These are phyloP conservation scores for Waltergamsia citrina DNA, from an alignment of 2,329 filamentous ascomycete genomes.

Conservation along the genomic window DNA sequence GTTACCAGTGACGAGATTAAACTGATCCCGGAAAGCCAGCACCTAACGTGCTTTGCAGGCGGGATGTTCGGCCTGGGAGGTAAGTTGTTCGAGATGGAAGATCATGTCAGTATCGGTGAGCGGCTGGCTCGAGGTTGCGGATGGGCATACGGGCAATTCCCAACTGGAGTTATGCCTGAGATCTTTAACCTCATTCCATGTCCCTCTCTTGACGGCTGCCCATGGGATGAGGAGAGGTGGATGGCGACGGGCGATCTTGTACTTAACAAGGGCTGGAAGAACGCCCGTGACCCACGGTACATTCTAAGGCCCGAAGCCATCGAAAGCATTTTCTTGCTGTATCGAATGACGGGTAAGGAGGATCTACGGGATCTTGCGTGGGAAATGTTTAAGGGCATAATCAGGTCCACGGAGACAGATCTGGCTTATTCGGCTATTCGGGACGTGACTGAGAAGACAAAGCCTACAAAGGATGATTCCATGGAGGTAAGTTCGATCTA, in stretches of 20 bases:
- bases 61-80: constrained; percentile 58
- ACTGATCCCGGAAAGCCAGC: constrained; percentile 34
- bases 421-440: constrained; percentile 56
- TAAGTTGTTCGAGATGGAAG: constrained; percentile 42
- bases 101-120: constrained; percentile 46
- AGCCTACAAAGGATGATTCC: constrained; percentile 38
- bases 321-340: constrained; percentile 73
- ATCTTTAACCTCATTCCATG: constrained; percentile 39
- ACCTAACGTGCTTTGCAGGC: constrained; percentile 56
- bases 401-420: constrained; percentile 48
- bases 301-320: constrained; percentile 68
- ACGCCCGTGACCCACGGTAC: constrained; percentile 47
- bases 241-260: constrained; percentile 8
- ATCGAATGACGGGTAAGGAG: constrained; percentile 58
- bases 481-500: constrained; percentile 39
- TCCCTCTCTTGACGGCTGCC: constrained; percentile 18
- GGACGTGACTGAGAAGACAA: constrained; percentile 38
- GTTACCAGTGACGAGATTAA: constrained; percentile 10
- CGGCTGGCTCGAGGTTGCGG: constrained; percentile 55
- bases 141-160: constrained; percentile 49
- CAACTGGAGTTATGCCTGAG: constrained; percentile 53
- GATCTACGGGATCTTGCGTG: constrained; percentile 61
- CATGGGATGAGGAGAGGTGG: constrained; percentile 21
- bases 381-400: constrained; percentile 61
- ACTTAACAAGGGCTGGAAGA: constrained; percentile 44